These are phyloP conservation scores for Dryas alaskensis DNA, from an alignment of 306 rosid species.

Conservation along the genomic window DNA sequence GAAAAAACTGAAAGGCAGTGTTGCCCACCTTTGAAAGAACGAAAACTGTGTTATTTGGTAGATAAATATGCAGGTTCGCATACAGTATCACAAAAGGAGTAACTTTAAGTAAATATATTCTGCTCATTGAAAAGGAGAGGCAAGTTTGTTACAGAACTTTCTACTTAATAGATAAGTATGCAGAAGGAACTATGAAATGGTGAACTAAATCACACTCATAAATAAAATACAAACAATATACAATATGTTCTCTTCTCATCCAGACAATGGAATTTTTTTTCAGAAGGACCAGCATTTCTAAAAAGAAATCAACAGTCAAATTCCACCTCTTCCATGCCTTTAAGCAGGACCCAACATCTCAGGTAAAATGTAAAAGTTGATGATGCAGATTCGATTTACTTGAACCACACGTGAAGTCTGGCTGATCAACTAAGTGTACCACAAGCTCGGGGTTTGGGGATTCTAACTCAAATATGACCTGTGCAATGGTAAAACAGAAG, in stretches of 20 bases:
- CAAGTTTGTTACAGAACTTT: background rate
- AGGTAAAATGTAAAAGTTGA: background rate
- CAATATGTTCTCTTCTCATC: too few species aligned
- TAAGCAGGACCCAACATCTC: background rate
- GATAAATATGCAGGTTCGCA: too few species aligned
- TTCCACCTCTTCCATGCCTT: background rate
- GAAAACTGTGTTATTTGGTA: too few species aligned
- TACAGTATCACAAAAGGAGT: too few species aligned
- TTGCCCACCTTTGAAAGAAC: too few species aligned
- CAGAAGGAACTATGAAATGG: too few species aligned
- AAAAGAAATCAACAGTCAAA: background rate
- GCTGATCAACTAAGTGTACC: slow-evolving; percentile 52
- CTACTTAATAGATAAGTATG: background rate
- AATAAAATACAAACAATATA: background rate
- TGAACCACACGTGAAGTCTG: slow-evolving; percentile 65
- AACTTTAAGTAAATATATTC: background rate
- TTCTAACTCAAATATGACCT: slow-evolving; percentile 81
- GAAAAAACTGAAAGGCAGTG: too few species aligned
- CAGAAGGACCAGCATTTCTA: background rate
- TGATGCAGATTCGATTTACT: slow-evolving; percentile 23
- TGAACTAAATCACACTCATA: background rate
- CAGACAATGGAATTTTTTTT: too few species aligned
- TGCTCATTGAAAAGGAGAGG: background rate
- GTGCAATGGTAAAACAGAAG: slow-evolving; percentile 8
- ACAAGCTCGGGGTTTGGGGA: slow-evolving; percentile 54